These are phyloP conservation scores for Lippia alba DNA, from an alignment of 305 asterid species.

Conservation along the genomic window DNA sequence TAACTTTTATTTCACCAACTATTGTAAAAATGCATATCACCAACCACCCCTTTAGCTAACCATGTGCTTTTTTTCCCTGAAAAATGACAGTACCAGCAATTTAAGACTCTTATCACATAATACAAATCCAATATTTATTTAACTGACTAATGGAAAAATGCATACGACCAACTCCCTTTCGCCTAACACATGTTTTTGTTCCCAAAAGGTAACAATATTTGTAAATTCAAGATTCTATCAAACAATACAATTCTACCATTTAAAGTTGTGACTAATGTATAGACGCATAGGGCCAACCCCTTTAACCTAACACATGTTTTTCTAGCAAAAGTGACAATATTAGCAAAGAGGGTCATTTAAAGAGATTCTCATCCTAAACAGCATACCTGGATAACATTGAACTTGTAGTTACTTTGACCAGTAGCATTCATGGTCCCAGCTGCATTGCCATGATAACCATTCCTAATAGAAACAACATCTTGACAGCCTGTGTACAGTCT, in stretches of 20 bases:
- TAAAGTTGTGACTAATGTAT: not conserved
- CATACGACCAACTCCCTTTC: no score
- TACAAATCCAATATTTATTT: no score
- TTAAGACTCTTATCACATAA: no score
- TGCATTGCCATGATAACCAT: conserved; percentile 82
- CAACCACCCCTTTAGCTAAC: no score
- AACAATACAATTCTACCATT: not conserved
- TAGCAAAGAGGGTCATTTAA: not conserved
- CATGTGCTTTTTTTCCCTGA: no score
- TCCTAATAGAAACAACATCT: conserved; percentile 71
- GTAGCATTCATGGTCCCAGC: conserved; percentile 78
- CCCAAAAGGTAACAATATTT: no score
- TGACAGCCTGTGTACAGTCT: conserved; percentile 62
- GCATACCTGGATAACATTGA: conserved; percentile 77
- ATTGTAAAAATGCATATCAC: no score
- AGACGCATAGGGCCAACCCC: not conserved
- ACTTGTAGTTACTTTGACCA: conserved; percentile 69
- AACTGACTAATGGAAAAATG: no score
- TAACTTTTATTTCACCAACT: no score
- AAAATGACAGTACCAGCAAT: no score
- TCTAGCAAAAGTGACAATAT: not conserved
- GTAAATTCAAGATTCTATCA: no score
- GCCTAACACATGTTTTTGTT: no score
- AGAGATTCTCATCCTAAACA: not conserved
- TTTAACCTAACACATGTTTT: not conserved